Evolutionary conservation across 208 protist genomes (phyloP).

Genomic region (Acanthamoeba lenticulata): DNA sequence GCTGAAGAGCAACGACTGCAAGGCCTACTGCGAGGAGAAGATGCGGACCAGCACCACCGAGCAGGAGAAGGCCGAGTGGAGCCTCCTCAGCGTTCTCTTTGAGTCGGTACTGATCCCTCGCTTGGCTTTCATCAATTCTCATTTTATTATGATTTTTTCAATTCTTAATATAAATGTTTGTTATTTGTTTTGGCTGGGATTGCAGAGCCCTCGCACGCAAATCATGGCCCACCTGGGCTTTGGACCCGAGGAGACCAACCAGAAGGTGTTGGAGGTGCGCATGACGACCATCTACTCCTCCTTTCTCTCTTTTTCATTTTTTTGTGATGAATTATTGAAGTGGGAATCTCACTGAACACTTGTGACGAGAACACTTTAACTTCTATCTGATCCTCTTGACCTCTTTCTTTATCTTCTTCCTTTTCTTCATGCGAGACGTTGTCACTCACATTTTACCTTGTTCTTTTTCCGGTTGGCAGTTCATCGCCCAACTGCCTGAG

Average conservation of each 20-base stretch:
- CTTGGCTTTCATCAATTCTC: background rate
- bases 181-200: background rate
- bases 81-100: slow-evolving; percentile 82
- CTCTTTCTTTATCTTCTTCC: too few species aligned
- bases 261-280: slow-evolving; percentile 32
- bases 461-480: background rate
- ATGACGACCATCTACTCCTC: background rate
- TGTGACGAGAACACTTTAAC: slow-evolving; percentile 32
- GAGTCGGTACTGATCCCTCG: slow-evolving; percentile 13
- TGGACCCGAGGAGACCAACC: slow-evolving; percentile 48
- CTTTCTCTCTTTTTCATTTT: background rate
- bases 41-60: background rate
- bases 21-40: slow-evolving; percentile 80
- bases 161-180: background rate
- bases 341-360: slow-evolving; percentile 47
- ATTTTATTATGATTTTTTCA: background rate
- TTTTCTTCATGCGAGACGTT: background rate
- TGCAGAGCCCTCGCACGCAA: slow-evolving; percentile 67
- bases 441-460: background rate
- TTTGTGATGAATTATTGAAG: slow-evolving; percentile 22
- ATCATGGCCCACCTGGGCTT: slow-evolving; percentile 81
- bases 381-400: slow-evolving; percentile 28
- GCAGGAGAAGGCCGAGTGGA: slow-evolving; percentile 76
- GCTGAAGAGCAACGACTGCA: slow-evolving; percentile 64
- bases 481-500: slow-evolving; percentile 18